Base-by-base conservation (phyloP, 805 yeast species). In the Ogataea henricii region DNA sequence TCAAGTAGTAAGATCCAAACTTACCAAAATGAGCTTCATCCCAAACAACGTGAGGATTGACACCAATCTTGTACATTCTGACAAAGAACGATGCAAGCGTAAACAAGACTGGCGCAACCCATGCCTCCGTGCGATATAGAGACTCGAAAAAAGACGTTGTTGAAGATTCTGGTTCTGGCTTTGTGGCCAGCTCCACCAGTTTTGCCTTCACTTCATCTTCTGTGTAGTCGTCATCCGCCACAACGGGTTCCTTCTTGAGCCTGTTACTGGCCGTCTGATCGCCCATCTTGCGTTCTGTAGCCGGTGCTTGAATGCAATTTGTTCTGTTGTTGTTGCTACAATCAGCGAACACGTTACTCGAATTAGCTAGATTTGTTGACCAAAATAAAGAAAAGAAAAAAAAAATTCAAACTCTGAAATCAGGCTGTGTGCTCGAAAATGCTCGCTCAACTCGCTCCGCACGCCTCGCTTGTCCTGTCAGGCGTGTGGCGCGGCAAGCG, bases 21-120 rank as follows among this genome's bases (percentile, higher is more conserved):
- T 85, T 86, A 36, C 94, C 96, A 67, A 92, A 92, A 72, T 91
- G 97, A 34, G 97, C 97, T 66, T 90, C 97, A 70, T 90, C 97
- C 97, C 97, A 91, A 20, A 94, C 94, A 25, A 94, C 97, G 47
- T 78, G 74, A 47, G 78, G 74, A 52, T 89, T 87, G 47, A 77
- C 73, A 46, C 87, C 86, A 56, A 92, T 85, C 52, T 77, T 73
- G 70, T 87, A 83, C 66, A 90, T 80, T 58, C 98, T 80, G 35
- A 89, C 77, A 52, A 76, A 77, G 58, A 91, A 86, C 8, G 94
- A 83, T 16, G 85, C 54, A 1, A 77, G 49, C 0, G 97, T 90
- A 61, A 91, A 76, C 18, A 82, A 40, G 3, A 85, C 57, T n/a
- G 90, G 78, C 38, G 82, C 83, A 41, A 76, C 52, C 49, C 72